Conservation (phyloP, 2,329 filamentous ascomycete genomes). For the Periconia sp. region DNA sequence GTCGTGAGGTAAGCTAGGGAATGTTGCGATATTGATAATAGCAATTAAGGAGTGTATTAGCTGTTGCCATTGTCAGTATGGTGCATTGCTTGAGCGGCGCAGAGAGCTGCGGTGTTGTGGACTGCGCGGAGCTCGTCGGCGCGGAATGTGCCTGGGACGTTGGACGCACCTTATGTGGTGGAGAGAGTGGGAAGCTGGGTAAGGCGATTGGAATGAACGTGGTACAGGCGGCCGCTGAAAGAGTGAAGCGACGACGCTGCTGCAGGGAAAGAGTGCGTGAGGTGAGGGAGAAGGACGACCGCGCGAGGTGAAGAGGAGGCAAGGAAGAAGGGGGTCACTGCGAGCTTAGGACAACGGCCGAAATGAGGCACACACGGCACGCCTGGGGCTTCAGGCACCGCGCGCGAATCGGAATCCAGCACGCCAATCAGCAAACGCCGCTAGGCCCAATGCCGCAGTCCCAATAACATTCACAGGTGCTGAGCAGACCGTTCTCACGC, state of each 20-base stretch:
- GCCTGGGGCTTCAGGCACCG: too few relatives aligned
- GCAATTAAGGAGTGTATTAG: conserved; percentile 34
- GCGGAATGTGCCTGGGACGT: conserved; percentile 25
- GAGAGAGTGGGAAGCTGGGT: conserved; percentile 15
- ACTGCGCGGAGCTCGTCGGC: conserved; percentile 22
- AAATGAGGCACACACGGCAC: conserved; percentile 7
- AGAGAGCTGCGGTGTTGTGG: conserved; percentile 11
- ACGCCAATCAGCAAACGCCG: too few relatives aligned
- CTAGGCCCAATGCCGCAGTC: too few relatives aligned
- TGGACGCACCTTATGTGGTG: conserved; percentile 35
- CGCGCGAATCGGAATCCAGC: too few relatives aligned
- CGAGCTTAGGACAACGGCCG: conserved; percentile 6
- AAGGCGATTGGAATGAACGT: conserved; percentile 46
- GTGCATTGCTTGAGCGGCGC: conserved; percentile 4
- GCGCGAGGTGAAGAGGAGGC: conserved; percentile 41
- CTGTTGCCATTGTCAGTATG: conserved; percentile 29
- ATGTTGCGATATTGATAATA: conserved; percentile 15
- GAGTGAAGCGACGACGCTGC: conserved; percentile 67
- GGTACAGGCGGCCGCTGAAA: conserved; percentile 63
- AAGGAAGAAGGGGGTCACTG: conserved; percentile 15
- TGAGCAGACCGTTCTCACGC: too few relatives aligned
- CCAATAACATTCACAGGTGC: too few relatives aligned
- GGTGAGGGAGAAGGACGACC: conserved; percentile 26
- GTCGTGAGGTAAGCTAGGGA: conserved; percentile 6
- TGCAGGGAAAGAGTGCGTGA: conserved; percentile 36